phyloP scores from a whole-genome alignment of 148 eudicot species.

The Silene uniflora region DNA sequence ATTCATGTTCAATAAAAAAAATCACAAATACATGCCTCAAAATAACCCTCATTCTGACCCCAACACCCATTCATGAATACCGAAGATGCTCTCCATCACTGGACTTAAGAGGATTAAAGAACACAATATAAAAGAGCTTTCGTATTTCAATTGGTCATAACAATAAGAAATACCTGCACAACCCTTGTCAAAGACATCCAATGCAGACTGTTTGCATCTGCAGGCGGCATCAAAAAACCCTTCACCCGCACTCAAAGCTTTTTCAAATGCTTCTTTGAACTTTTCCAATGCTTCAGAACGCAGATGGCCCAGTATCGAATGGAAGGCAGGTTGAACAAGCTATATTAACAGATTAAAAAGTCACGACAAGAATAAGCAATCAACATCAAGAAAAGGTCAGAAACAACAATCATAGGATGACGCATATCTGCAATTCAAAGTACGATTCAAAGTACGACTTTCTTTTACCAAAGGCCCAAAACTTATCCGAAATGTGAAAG shows the following conservation, averaged over 20 bases:
- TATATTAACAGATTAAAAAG: slow-evolving; percentile 23
- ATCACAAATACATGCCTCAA: background rate
- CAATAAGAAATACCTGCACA: slow-evolving; percentile 28
- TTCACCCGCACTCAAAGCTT: slow-evolving; percentile 62
- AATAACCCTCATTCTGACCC: background rate
- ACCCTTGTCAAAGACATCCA: slow-evolving; percentile 61
- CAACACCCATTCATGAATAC: background rate
- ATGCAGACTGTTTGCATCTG: slow-evolving; percentile 41
- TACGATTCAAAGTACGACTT: background rate
- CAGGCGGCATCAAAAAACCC: slow-evolving; percentile 68
- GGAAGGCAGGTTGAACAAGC: slow-evolving; percentile 86
- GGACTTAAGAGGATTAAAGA: too few species aligned
- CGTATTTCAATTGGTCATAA: too few species aligned
- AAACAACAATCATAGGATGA: background rate
- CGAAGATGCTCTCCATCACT: too few species aligned
- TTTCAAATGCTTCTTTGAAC: slow-evolving; percentile 68
- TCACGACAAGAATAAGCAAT: background rate
- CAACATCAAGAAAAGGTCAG: background rate
- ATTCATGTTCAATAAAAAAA: too few species aligned
- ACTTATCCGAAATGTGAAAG: background rate
- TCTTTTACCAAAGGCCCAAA: background rate
- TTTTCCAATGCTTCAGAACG: slow-evolving; percentile 62
- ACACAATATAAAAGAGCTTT: background rate
- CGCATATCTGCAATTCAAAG: background rate
- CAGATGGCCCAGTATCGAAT: slow-evolving; percentile 70